Conservation (phyloP, 306 rosid genomes). For the Acmispon strigosus region DNA sequence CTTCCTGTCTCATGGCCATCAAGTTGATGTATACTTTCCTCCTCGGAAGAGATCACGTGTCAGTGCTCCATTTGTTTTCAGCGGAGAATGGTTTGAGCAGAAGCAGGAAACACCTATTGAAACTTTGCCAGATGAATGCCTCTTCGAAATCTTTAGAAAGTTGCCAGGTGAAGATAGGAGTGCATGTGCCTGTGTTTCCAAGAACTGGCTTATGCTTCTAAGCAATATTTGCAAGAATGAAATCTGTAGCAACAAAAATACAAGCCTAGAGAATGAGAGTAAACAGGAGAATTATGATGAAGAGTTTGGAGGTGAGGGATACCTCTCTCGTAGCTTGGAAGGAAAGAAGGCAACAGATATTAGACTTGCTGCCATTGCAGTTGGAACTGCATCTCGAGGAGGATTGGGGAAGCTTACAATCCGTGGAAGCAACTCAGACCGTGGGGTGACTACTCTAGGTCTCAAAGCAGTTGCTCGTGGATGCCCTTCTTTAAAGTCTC, state of each 20-base stretch:
- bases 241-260: constrained; percentile 35
- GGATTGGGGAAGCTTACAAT: constrained; percentile 88
- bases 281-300: constrained; percentile 35
- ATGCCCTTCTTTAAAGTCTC: constrained; percentile 73
- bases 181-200: constrained; percentile 77
- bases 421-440: constrained; percentile 57
- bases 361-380: constrained; percentile 90
- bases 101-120: constrained; percentile 67
- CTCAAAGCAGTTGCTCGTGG: constrained; percentile 73
- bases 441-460: constrained; percentile 60
- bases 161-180: constrained; percentile 82
- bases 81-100: constrained; percentile 45
- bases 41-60: constrained; percentile 80
- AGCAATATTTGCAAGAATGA: constrained; percentile 65
- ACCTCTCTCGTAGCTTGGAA: constrained; percentile 87
- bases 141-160: constrained; percentile 88
- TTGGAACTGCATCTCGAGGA: constrained; percentile 85
- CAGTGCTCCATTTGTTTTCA: constrained; percentile 56
- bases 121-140: constrained; percentile 82
- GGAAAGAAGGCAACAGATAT: constrained; percentile 86
- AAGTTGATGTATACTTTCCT: constrained; percentile 71
- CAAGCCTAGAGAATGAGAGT: constrained; percentile 15
- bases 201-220: constrained; percentile 78
- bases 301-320: constrained; percentile 69
- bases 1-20: constrained; percentile 63